Conservation (phyloP, 306 rosid genomes). For the Canavalia ensiformis region DNA sequence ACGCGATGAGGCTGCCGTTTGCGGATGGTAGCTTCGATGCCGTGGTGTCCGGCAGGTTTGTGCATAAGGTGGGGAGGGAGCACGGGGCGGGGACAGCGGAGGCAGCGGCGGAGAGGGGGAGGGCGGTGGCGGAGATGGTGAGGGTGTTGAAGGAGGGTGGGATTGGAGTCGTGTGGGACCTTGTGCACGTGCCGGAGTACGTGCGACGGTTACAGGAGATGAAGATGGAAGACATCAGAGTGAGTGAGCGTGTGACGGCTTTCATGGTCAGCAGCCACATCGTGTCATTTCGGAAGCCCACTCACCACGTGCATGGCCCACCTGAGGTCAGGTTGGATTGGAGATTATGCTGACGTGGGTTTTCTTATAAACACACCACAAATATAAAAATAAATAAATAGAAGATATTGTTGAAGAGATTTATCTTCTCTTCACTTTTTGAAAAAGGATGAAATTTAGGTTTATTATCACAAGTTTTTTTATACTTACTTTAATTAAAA, state of each 20-base stretch:
- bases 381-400: too few species aligned
- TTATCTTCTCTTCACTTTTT: too few species aligned
- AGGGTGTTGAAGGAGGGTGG: constrained; percentile 23
- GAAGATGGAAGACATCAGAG: constrained; percentile 20
- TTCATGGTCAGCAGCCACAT: constrained; percentile 31
- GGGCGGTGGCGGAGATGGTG: constrained; percentile 14
- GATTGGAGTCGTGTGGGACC: constrained; percentile 23
- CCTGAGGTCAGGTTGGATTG: constrained; percentile 33
- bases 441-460: too few species aligned
- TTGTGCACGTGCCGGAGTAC: constrained; percentile 33
- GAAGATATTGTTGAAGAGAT: too few species aligned
- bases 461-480: too few species aligned
- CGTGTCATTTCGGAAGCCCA: constrained; percentile 5
- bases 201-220: constrained; percentile 6
- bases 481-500: too few species aligned
- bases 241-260: constrained; percentile 25
- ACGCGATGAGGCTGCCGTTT: background rate
- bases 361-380: background rate
- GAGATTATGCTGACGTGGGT: constrained; percentile 17
- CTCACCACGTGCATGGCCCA: constrained; percentile 26
- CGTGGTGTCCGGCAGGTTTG: background rate
- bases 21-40: background rate
- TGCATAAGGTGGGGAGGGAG: background rate
- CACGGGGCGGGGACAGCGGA: background rate
- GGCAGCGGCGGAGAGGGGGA: constrained; percentile 18